Base-by-base conservation (phyloP, 495 filamentous ascomycete species). In the Penicillium manginii region DNA sequence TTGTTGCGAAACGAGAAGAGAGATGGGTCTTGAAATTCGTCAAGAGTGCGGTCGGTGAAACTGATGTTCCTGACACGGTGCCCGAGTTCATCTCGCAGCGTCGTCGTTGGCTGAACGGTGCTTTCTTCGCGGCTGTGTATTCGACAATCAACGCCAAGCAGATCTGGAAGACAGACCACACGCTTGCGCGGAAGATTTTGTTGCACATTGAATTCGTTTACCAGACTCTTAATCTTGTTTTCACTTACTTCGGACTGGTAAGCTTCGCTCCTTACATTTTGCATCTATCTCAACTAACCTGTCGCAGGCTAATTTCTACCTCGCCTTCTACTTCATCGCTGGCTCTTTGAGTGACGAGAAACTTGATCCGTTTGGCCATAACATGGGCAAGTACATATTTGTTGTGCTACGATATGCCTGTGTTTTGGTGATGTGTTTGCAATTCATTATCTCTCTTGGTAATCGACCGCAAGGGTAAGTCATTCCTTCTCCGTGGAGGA, bases 11-110 rank as follows among this genome's bases (percentile, higher is more conserved):
- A 77, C 79, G 91, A 58, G 90, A 88, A 64, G 94, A 97, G 76
- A 84, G 90, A 72, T 99, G 96, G 96, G 91, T 98, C 63, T 73
- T 99, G 73, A 96, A 97, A 68, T 99, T 98, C 64, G 96, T 99
- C 22, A 96, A 96, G 80, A 88, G 84, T 53, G 94, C 93, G 49
- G 93, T 88, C 15, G 96, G 96, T 60, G 96, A 98, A 76, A 98
- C 96, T 1, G 96, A 99, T 78, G 96, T 99, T 26, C 94, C 94
- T 71, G 81, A 82, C 58, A 64, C 79, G 5, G 69, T 83, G 17
- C 81, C 96, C 12, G 96, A 99, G 66, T 98, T 98, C 60, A 92
- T 99, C 61, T 97, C 92, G 0, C 96, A 99, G 69, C 87, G 96
- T 54, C 83, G 96, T 58, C 84, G 96, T 64, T 99, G 94, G 96